Percentiles rank a stretch among this genome's conserved stretches.
Evolutionary conservation across 768 basidiomycete species (phyloP).

Genomic region (Panaeolus cyanescens): DNA sequence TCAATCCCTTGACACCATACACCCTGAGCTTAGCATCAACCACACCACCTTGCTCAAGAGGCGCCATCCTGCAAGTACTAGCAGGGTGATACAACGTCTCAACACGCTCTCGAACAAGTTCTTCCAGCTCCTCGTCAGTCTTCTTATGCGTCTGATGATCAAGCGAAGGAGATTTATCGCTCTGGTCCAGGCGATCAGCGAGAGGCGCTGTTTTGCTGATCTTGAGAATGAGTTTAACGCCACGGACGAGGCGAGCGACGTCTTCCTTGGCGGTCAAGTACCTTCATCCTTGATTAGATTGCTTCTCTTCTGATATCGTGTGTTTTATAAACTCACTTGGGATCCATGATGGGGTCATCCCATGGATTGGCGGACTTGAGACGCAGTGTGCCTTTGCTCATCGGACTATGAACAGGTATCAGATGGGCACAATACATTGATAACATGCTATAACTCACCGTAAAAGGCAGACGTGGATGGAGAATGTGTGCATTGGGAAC

Average conservation of each 20-base stretch:
- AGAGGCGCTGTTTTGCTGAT: conserved; percentile 43
- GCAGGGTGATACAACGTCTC: conserved; percentile 53
- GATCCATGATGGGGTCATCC: conserved; percentile 44
- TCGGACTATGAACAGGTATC: conserved; percentile 30
- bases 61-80: conserved; percentile 49
- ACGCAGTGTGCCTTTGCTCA: conserved; percentile 39
- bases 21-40: conserved; percentile 39
- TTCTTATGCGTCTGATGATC: conserved; percentile 40
- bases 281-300: conserved; percentile 19
- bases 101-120: conserved; percentile 40
- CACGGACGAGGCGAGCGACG: conserved; percentile 42
- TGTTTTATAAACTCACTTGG: conserved; percentile 32
- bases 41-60: conserved; percentile 38
- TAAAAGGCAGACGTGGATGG: conserved; percentile 42
- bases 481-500: conserved; percentile 40
- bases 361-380: conserved; percentile 45
- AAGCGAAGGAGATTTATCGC: conserved; percentile 31
- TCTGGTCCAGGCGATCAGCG: conserved; percentile 36
- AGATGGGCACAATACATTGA: background rate
- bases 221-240: conserved; percentile 37
- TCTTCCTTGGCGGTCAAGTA: conserved; percentile 45
- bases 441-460: conserved; percentile 27
- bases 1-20: conserved; percentile 41
- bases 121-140: conserved; percentile 42
- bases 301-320: background rate